Conservation (phyloP, 192 early-diverging fungal genomes). For the Geranomyces variabilis region DNA sequence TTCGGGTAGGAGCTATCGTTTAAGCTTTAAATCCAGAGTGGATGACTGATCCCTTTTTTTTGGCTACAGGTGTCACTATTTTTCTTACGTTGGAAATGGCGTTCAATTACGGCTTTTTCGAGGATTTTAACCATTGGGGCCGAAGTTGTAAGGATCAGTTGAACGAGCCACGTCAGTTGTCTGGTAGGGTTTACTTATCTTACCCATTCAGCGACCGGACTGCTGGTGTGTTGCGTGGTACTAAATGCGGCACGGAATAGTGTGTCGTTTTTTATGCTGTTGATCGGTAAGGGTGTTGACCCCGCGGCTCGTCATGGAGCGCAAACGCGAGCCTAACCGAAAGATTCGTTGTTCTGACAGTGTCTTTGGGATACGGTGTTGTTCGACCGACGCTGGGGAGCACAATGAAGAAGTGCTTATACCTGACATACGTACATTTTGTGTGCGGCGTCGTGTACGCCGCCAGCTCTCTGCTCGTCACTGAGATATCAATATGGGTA, state of each 20-base stretch:
- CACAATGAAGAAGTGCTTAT: conserved; percentile 85
- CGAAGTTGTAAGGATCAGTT: conserved; percentile 20
- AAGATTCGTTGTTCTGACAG: conserved; percentile 30
- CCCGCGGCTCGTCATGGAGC: not conserved
- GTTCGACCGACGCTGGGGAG: conserved; percentile 88
- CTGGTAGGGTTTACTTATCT: no score
- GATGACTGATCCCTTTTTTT: no score
- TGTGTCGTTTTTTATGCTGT: conserved; percentile 93
- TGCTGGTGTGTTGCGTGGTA: conserved; percentile 75
- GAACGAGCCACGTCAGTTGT: no score
- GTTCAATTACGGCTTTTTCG: conserved; percentile 75
- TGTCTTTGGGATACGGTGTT: conserved; percentile 94
- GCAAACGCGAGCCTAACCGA: not conserved
- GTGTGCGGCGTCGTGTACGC: conserved; percentile 86
- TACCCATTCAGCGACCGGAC: conserved; percentile 49
- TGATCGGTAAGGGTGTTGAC: conserved; percentile 55
- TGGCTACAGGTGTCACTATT: conserved; percentile 61
- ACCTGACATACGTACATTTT: conserved; percentile 82
- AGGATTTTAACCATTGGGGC: conserved; percentile 49
- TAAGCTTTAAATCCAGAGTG: no score
- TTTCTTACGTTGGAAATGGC: conserved; percentile 91
- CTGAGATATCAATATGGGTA: conserved; percentile 67
- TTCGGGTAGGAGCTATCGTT: conserved; percentile 39
- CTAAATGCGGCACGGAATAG: conserved; percentile 89
- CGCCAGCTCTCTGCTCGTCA: conserved; percentile 72